Evolutionary conservation across 352 stramenopile species (phyloP).

Genomic region (Pythium dissimile): DNA sequence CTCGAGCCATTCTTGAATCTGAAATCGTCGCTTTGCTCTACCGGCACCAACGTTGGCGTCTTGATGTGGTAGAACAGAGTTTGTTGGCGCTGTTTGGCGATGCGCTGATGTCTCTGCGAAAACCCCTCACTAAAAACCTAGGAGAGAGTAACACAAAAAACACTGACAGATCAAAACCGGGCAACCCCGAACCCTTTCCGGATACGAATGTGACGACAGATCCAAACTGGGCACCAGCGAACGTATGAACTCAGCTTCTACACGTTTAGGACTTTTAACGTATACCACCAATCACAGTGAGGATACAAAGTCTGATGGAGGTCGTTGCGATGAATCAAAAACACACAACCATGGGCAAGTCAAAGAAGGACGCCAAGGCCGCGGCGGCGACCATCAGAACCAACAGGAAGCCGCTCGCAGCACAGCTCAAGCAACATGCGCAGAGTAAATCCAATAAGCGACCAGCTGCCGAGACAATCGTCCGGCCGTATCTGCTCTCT

Average conservation of each 20-base stretch:
- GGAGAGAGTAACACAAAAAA: neutral
- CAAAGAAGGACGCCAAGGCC: slow-evolving; percentile 10
- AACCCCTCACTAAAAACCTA: neutral
- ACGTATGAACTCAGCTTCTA: slow-evolving; percentile 1
- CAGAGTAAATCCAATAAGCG: slow-evolving; percentile 13
- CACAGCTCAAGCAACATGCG: slow-evolving; percentile 10
- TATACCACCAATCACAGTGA: slow-evolving; percentile 19
- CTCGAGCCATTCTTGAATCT: slow-evolving; percentile 34
- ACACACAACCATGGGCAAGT: slow-evolving; percentile 11
- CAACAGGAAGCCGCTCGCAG: slow-evolving; percentile 15
- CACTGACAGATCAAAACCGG: neutral
- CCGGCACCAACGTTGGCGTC: neutral
- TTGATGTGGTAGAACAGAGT: neutral
- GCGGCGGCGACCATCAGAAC: slow-evolving; percentile 9
- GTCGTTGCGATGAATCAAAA: neutral
- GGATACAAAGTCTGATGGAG: neutral
- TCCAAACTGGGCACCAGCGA: slow-evolving; percentile 13
- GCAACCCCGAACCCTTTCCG: slow-evolving; percentile 2
- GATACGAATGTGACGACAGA: neutral
- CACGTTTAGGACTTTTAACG: neutral
- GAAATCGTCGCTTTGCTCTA: neutral
- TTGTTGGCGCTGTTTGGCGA: neutral
- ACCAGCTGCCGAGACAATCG: slow-evolving; percentile 15
- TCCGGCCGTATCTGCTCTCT: slow-evolving; percentile 38
- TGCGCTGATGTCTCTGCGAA: neutral